phyloP scores from a whole-genome alignment of 371 early-diverging fungal species.

The Rhizopus sp. region DNA sequence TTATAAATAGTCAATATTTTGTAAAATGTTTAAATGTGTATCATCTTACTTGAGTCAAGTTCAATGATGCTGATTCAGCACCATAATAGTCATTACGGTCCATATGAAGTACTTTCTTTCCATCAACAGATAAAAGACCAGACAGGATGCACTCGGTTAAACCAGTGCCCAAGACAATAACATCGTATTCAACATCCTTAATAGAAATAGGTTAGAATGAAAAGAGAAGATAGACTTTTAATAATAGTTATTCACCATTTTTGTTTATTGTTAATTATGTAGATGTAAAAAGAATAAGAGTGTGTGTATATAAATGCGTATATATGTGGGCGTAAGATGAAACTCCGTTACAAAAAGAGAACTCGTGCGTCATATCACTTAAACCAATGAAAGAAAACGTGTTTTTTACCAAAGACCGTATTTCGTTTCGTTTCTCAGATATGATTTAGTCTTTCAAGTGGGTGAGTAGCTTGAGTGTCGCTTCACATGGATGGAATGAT shows the following conservation, averaged over 20 bases:
- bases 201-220: too few species aligned
- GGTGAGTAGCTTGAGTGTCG: not conserved
- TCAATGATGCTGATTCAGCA: slow-evolving; percentile 92
- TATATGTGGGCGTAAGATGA: too few species aligned
- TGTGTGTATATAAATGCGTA: not conserved
- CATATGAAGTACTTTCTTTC: slow-evolving; percentile 98
- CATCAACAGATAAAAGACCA: slow-evolving; percentile 95
- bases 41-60: slow-evolving; percentile 82
- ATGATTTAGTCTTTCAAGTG: not conserved
- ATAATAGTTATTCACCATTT: too few species aligned
- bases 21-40: not conserved
- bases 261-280: too few species aligned
- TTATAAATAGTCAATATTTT: slow-evolving; percentile 17
- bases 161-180: slow-evolving; percentile 98
- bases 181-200: slow-evolving; percentile 91
- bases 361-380: too few species aligned
- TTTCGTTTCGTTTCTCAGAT: not conserved
- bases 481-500: not conserved
- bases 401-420: too few species aligned
- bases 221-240: too few species aligned
- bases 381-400: too few species aligned
- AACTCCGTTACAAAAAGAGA: too few species aligned
- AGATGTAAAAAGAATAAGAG: not conserved
- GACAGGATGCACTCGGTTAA: slow-evolving; percentile 99
- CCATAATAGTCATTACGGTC: slow-evolving; percentile 99